phyloP scores from a whole-genome alignment of 768 basidiomycete species.

The Panaeolus cyanescens region DNA sequence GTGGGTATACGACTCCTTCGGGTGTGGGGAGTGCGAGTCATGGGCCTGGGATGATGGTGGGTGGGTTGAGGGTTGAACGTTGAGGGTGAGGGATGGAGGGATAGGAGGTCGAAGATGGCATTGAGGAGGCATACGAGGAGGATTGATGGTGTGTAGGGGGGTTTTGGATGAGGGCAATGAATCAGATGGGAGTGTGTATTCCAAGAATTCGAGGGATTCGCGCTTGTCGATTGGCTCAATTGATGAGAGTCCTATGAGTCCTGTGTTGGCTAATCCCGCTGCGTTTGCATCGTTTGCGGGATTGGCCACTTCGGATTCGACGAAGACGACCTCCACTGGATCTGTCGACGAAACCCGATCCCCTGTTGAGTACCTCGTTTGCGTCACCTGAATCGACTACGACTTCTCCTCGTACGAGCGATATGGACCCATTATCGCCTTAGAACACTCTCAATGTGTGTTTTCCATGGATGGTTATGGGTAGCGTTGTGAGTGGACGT shows the following conservation, averaged over 20 bases:
- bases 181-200: slow-evolving; percentile 3
- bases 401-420: background rate
- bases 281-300: background rate
- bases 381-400: background rate
- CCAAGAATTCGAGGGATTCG: background rate
- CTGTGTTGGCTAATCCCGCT: background rate
- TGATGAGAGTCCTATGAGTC: background rate
- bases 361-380: background rate
- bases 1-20: background rate
- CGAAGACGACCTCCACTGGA: background rate
- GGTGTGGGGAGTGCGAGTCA: background rate
- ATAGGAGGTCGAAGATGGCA: background rate
- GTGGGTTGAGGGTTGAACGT: background rate
- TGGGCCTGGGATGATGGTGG: background rate
- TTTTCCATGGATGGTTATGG: background rate
- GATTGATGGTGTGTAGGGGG: background rate
- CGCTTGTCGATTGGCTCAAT: background rate
- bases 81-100: background rate
- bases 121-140: background rate
- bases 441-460: background rate
- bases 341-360: background rate
- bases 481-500: background rate
- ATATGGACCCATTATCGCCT: background rate
- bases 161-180: background rate
- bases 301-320: background rate